Evolutionary conservation across 192 early-diverging fungal genomes (phyloP), one percentile per base, ranked within the genome.

Genomic region (Gigaspora rosea): DNA sequence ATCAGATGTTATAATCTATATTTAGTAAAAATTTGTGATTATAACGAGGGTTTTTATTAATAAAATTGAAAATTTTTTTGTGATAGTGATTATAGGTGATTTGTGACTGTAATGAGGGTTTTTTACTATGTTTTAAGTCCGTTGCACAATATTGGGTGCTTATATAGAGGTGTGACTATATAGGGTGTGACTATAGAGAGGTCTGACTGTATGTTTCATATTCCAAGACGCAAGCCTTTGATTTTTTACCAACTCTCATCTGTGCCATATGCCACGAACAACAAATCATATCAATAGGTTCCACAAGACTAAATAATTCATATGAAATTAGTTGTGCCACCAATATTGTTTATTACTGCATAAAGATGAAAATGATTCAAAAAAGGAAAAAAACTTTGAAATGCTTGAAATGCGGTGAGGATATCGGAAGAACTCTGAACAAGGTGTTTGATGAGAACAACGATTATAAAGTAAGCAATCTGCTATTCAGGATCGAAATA

Each of bases 331-430:
- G 91, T 68, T 98, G 96, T 79, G 92, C 91, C 0, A 95, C 97
- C 65, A 59, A 86, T 0, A 97, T 91, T 79, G 97, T 95, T 82
- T 98, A 98, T 76, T 94, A 94, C 73, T 98, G 96, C 79, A 85
- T 98, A 54, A 89, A 89, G 82, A 92, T 27, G 27, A 27, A n/a
- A 27, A 27, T 27, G 27, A 27, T 27, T 27, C 27, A 27, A 27
- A 27, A 1, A 82, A 57, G 88, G n/a, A n/a, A n/a, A 89, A 79
- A 83, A 41, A 90, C 90, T 54, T 95, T 90, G 86, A 75, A 85
- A 51, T 96, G 95, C 79, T 81, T 93, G 83, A 87, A 93, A 15
- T 96, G 95, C 78, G 93, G 93, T 32, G 78, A 85, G 48, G 83
- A 83, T 12, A 93, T 83, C 3, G 81, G 82, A 22, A 65, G 84